Evolutionary conservation across 495 filamentous ascomycete genomes (phyloP), one percentile per base, ranked within the genome.

Genomic region (Glutinoglossum americanum): DNA sequence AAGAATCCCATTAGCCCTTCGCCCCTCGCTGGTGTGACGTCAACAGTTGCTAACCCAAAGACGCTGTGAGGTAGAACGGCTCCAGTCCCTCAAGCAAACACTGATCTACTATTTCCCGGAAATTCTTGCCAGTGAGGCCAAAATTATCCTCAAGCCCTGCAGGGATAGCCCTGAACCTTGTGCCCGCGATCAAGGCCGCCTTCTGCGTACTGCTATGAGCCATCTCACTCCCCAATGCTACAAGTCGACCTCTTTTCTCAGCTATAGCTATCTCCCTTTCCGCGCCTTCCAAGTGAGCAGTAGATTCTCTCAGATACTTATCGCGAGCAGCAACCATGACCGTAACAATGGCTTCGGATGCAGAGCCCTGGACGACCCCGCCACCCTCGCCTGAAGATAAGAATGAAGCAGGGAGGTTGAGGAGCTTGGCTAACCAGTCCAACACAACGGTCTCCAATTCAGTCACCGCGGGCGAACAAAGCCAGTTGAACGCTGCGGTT

Each of bases 401-500:
- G 64, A 83, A 96, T 64, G 81, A 85, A 10, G 74, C 67, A 0
- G 90, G 89, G 15, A 97, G 73, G 15, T 68, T 76, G 37, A 96
- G 68, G 13, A 85, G 71, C 61, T 83, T 77, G 25, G 82, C 85
- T 19, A 97, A 69, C 90, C 90, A 97, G 69, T 96, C 92, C 60
- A 97, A 76, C 33, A 94, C 84, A 49, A 94, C 80, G 0, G 92
- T 96, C 72, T 98, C 92, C 48, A 98, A 75, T 66, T 98, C 92
- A 4, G 92, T 98, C n/a, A 92, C 82, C 21, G 85, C 92, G 1
- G 92, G 92, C 2, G 83, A 88, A 68, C 90, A 96, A 53, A 96
- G 78, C 92, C 92, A 98, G 69, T 96, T 96, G 75, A 98, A 98
- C 9, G 86, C 86, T 11, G 92, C 87, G 2, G 85, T 85, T 8